Conservation (phyloP, 1,284 basidiomycete species). For the Lignosus rhinocerotis region DNA sequence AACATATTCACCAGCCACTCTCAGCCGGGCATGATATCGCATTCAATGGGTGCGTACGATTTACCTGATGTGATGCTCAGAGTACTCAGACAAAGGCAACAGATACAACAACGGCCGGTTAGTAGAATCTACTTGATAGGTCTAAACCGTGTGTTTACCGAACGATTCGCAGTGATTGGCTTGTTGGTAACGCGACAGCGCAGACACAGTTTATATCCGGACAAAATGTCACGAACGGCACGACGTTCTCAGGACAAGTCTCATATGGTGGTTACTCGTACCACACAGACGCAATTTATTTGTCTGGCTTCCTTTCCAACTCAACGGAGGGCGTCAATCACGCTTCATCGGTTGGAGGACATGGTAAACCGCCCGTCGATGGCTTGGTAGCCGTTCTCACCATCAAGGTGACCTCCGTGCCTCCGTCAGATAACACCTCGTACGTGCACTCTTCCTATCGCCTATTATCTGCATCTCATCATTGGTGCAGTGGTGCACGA, state of each 20-base stretch:
- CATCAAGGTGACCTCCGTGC: conserved; percentile 61
- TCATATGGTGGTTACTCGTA: conserved; percentile 68
- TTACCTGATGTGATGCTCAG: not conserved
- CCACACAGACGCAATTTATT: conserved; percentile 64
- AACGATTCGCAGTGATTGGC: conserved; percentile 59
- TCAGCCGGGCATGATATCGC: conserved; percentile 54
- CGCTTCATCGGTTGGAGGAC: conserved; percentile 56
- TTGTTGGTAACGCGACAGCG: conserved; percentile 79
- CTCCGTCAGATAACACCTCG: conserved; percentile 28
- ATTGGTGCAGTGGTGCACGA: conserved; percentile 2
- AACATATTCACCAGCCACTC: not conserved
- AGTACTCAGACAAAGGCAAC: not conserved
- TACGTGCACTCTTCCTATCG: conserved; percentile 11
- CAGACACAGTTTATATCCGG: conserved; percentile 53
- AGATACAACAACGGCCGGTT: conserved; percentile 60
- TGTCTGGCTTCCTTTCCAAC: conserved; percentile 68
- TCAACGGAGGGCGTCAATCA: conserved; percentile 81
- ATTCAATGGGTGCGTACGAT: conserved; percentile 48
- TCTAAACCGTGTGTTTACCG: not conserved
- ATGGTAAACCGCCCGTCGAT: conserved; percentile 71
- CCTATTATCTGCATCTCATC: not conserved
- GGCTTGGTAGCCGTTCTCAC: conserved; percentile 84
- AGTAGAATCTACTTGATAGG: conserved; percentile 19
- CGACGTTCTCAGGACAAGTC: conserved; percentile 59
- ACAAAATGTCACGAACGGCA: conserved; percentile 53